Conservation (phyloP, 345 rosid genomes). For the Eucalyptus tenuipes region DNA sequence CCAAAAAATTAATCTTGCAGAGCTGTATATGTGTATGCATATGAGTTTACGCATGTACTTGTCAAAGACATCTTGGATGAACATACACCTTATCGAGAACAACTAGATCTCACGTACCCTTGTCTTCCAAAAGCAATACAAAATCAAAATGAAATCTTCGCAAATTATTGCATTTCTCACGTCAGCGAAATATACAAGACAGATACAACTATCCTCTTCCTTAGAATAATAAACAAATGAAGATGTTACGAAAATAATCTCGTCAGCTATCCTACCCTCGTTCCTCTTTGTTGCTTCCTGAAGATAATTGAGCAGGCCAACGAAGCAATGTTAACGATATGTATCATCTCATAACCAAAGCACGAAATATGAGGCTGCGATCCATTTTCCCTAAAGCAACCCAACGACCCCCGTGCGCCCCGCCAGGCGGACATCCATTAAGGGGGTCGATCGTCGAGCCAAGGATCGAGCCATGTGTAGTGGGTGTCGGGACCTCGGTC, state of each 20-base stretch:
- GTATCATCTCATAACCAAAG: neutral
- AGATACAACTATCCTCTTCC: neutral
- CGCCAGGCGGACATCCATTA: neutral
- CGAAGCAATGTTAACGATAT: neutral
- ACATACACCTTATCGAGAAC: neutral
- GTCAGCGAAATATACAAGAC: neutral
- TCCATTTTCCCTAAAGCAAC: neutral
- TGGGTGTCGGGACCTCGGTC: neutral
- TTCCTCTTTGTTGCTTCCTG: neutral
- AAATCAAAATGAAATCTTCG: neutral
- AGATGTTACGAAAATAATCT: neutral
- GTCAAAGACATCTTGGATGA: neutral
- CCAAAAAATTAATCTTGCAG: neutral
- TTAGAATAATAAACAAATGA: neutral
- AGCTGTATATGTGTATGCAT: neutral
- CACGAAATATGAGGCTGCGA: neutral
- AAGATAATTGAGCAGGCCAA: neutral
- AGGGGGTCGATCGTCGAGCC: neutral
- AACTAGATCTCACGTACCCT: neutral
- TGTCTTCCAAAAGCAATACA: neutral
- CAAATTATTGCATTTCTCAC: neutral
- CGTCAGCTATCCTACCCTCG: neutral
- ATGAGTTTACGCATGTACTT: neutral
- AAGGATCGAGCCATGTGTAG: neutral
- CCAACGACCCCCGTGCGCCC: neutral